phyloP scores from a whole-genome alignment of 139 green algal species.

The Closterium sp. region DNA sequence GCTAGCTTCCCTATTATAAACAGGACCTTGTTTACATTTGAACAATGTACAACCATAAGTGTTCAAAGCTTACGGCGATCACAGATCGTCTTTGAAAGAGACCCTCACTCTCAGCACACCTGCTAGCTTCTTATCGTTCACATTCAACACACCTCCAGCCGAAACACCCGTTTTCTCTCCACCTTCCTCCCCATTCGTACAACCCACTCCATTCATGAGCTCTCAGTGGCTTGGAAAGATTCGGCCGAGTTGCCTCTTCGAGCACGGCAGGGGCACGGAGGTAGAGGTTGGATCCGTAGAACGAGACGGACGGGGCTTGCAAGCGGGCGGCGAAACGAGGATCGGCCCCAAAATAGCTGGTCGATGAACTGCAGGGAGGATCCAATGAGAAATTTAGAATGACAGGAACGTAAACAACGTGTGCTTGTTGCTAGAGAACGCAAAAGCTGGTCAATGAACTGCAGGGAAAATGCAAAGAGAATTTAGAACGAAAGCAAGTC shows the following conservation, averaged over 20 bases:
- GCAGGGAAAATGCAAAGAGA: no score
- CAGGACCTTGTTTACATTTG: no score
- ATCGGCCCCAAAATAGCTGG: conserved; percentile 63
- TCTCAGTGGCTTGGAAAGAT: conserved; percentile 60
- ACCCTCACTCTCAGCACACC: conserved; percentile 68
- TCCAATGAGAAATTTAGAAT: not conserved
- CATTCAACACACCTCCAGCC: conserved; percentile 64
- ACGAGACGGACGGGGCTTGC: conserved; percentile 73
- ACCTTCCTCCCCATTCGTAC: conserved; percentile 15
- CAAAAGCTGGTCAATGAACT: no score
- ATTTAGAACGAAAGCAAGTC: no score
- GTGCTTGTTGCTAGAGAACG: no score
- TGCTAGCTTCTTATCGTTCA: conserved; percentile 92
- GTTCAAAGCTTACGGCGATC: not conserved
- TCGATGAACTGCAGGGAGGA: conserved; percentile 76
- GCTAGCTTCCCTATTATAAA: no score
- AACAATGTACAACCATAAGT: no score
- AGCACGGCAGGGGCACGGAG: conserved; percentile 74
- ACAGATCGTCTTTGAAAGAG: not conserved
- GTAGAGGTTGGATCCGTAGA: conserved; percentile 79
- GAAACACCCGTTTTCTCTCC: not conserved
- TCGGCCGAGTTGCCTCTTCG: conserved; percentile 80
- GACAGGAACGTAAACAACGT: not conserved
- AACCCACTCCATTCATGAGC: conserved; percentile 41
- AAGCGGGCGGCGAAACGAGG: conserved; percentile 65